Base-by-base conservation (phyloP, 2,329 filamentous ascomycete genomes). In the Diaporthe citri region DNA sequence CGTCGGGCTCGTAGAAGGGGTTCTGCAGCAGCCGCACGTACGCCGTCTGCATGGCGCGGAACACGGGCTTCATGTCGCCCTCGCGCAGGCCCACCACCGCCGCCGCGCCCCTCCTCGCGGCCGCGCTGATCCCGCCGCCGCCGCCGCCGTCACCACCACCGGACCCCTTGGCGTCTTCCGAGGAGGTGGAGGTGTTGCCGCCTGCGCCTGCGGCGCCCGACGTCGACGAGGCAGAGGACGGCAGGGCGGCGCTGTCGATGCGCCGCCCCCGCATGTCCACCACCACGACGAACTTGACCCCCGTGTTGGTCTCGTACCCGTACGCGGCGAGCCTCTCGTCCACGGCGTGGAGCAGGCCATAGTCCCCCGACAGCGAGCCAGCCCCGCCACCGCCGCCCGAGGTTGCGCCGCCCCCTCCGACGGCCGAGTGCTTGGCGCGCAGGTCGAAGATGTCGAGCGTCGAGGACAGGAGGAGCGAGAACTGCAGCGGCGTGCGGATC, bases 231-330 rank as follows among this genome's bases (percentile, higher is more conserved):
- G 34, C n/a, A 1, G 48, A 56, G 8, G 39, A 52, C 2, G 72
- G 78, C 60, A 76, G 78, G 66, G 13, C 79, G 3, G 75, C 73
- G 4, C 74, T 81, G 69, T 84, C 85, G 71, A 87, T 84, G 67
- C 89, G 86, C 31, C 93, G 88, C 1, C 95, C 96, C 78, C 95
- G 92, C 90, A 97, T 95, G 85, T 99, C 96, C 41, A 98, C 93
- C 4, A 98, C 91, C 77, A 95, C 93, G 46, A 98, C 92, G 81
- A 99, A 92, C 82, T 96, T 96, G 77, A 98, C 92, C 55, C 95
- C 95, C 36, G 97, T 98, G 84, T 98, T 98, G 74, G 97, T 98
- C 84, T 98, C 91, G 91, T 95, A 98, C 80, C 97, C 97, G 86
- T 98, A 99, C 78, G 95, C 94, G 48, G 96, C 95, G 62, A 98